A percentile compares a stretch with the other conserved stretches of the same genome.
Conservation (phyloP, 352 stramenopile genomes). For the Pythium sp. region DNA sequence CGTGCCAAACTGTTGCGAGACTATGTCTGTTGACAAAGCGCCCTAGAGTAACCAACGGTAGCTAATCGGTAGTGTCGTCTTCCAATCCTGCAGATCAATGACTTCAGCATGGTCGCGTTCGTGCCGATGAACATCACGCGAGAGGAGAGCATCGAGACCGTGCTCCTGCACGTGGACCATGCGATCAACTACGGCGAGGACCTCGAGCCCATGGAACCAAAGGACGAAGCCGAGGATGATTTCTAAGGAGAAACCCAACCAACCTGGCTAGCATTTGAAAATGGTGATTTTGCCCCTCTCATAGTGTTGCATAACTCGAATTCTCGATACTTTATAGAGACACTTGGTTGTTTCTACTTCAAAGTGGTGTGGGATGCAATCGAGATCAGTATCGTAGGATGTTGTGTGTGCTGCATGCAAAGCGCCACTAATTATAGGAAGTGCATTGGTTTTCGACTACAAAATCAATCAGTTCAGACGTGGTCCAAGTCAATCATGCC, state of each 20-base stretch:
- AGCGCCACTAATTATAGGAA: neutral
- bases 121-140: conserved; percentile 96
- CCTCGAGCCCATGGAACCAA: conserved; percentile 89
- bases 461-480: neutral
- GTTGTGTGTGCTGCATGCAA: too few relatives aligned
- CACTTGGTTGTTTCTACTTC: neutral
- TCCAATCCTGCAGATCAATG: conserved; percentile 63
- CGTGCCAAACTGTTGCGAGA: conserved; percentile 10
- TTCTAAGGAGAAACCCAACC: conserved; percentile 1
- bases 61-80: neutral
- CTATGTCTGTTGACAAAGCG: neutral
- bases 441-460: neutral
- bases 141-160: conserved; percentile 96
- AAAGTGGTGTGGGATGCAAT: neutral
- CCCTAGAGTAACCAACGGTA: too few relatives aligned
- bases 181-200: conserved; percentile 97
- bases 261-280: neutral
- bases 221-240: conserved; percentile 48
- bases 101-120: conserved; percentile 98
- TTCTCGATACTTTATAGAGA: neutral
- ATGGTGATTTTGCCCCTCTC: neutral
- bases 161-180: conserved; percentile 94
- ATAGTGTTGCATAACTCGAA: neutral
- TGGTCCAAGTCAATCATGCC: neutral
- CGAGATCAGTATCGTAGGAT: neutral